A percentile compares a stretch with the other conserved stretches of the same genome.
phyloP scores from a whole-genome alignment of 495 filamentous ascomycete genomes.

The Geoglossum glabrum region DNA sequence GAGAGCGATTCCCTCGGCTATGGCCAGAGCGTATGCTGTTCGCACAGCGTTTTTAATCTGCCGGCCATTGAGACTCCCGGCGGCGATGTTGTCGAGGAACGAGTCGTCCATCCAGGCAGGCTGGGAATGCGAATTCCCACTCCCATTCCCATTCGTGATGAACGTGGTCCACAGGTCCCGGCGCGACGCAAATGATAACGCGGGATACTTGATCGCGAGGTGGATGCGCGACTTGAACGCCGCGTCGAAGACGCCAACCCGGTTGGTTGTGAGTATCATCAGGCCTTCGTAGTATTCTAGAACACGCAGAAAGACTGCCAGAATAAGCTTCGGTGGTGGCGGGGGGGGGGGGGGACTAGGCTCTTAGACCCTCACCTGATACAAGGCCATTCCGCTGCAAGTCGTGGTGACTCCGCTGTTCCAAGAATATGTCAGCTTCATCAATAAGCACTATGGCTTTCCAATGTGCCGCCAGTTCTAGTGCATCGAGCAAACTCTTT shows the following conservation, averaged over 20 bases:
- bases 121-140: too few relatives aligned
- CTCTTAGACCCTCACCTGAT: background rate
- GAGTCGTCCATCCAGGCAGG: background rate
- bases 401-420: background rate
- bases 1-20: background rate
- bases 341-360: background rate
- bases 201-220: constrained; percentile 19
- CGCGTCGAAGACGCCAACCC: constrained; percentile 1
- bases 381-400: background rate
- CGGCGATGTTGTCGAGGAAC: background rate
- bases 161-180: background rate
- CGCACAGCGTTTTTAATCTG: background rate
- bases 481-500: background rate
- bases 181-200: background rate
- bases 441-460: background rate
- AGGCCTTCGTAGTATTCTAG: background rate
- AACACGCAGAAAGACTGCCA: background rate
- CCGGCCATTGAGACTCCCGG: background rate
- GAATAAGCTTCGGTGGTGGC: background rate
- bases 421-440: background rate
- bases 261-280: background rate
- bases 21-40: background rate
- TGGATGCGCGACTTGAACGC: constrained; percentile 16
- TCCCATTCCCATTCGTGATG: background rate
- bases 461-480: background rate